These are phyloP conservation scores for Candida dubliniensis DNA, from an alignment of 1,139 yeast genomes.

Conservation along the genomic window DNA sequence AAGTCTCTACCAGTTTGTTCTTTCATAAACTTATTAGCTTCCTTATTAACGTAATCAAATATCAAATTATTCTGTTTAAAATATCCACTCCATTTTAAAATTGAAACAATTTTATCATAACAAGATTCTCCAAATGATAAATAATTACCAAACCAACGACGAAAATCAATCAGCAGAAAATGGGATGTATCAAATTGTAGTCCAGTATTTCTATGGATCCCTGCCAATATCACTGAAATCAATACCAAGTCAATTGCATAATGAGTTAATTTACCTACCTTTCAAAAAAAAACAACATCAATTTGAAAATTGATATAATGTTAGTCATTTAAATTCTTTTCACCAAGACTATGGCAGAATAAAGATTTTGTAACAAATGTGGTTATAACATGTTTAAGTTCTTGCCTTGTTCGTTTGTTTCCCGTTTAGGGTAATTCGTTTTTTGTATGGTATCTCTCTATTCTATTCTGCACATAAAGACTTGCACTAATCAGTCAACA, in stretches of 20 bases:
- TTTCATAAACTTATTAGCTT: constrained; percentile 32
- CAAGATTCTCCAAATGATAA: constrained; percentile 54
- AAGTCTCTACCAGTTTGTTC: constrained; percentile 37
- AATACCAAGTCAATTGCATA: constrained; percentile 59
- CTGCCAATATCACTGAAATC: constrained; percentile 63
- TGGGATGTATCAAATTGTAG: constrained; percentile 47
- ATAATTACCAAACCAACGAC: constrained; percentile 54
- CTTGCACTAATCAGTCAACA: no score
- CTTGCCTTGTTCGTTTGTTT: no score
- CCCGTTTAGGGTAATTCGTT: no score
- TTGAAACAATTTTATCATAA: constrained; percentile 44
- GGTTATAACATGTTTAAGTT: no score
- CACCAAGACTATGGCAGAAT: no score
- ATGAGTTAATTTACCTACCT: constrained; percentile 57
- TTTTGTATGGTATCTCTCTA: no score
- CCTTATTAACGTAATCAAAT: constrained; percentile 36
- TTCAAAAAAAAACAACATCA: no score
- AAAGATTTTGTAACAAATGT: no score
- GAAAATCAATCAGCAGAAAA: constrained; percentile 52
- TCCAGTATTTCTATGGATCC: constrained; percentile 65
- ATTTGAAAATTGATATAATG: no score
- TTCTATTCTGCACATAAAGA: no score
- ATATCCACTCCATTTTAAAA: constrained; percentile 43
- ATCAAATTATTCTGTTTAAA: constrained; percentile 44
- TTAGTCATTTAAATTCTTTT: no score